Evolutionary conservation across 768 basidiomycete genomes (phyloP).

Genomic region (Mycena sanguinolenta): DNA sequence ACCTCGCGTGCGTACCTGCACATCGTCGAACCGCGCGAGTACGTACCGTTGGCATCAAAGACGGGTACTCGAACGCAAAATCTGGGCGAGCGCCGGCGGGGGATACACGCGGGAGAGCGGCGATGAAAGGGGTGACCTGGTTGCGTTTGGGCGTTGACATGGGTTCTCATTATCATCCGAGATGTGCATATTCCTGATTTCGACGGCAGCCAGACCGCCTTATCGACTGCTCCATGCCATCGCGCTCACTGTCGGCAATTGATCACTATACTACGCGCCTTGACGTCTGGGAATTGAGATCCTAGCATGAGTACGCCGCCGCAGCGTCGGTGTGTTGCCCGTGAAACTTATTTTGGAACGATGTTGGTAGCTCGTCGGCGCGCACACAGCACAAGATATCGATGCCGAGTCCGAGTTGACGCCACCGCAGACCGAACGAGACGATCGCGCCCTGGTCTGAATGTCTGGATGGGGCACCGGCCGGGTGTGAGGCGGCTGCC

Average conservation of each 20-base stretch:
- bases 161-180: neutral
- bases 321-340: too few relatives aligned
- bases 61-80: constrained; percentile 45
- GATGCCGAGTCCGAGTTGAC: too few relatives aligned
- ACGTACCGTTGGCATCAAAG: constrained; percentile 23
- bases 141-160: too few relatives aligned
- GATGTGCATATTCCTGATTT: neutral
- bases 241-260: constrained; percentile 42
- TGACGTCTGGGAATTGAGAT: too few relatives aligned
- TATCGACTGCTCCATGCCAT: constrained; percentile 43
- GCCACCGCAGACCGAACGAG: too few relatives aligned
- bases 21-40: constrained; percentile 50
- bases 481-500: too few relatives aligned
- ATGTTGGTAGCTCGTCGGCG: too few relatives aligned
- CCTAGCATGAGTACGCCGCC: too few relatives aligned
- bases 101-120: constrained; percentile 50
- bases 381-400: too few relatives aligned
- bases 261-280: constrained; percentile 39
- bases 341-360: too few relatives aligned
- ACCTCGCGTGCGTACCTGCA: constrained; percentile 66
- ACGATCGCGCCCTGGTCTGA: too few relatives aligned
- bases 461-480: too few relatives aligned
- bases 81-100: constrained; percentile 52
- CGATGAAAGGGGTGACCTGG: constrained; percentile 45
- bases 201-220: constrained; percentile 55